Percentiles rank a stretch among this genome's conserved stretches.
Evolutionary conservation across 768 basidiomycete species (phyloP).

Genomic region (Gloeophyllum trabeum): DNA sequence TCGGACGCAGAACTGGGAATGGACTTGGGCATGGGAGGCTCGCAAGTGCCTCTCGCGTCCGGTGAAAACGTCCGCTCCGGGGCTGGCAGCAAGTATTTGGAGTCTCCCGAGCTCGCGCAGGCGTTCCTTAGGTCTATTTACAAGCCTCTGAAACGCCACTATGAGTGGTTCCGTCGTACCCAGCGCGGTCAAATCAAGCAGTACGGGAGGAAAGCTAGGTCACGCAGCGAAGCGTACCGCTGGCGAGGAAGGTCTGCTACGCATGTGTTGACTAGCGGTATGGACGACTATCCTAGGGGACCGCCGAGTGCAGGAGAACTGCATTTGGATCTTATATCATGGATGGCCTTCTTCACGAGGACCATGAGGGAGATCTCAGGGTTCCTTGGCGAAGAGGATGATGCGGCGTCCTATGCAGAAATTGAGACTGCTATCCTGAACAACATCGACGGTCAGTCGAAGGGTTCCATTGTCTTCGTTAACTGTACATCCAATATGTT

Average conservation of each 20-base stretch:
- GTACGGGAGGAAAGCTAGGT: constrained; percentile 74
- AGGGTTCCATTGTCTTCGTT: not conserved
- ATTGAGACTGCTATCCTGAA: constrained; percentile 72
- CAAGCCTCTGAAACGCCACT: constrained; percentile 75
- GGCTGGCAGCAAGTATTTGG: constrained; percentile 33
- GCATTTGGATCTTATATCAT: constrained; percentile 86
- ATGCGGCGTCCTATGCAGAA: constrained; percentile 61
- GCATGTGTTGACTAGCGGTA: constrained; percentile 87
- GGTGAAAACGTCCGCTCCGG: constrained; percentile 7
- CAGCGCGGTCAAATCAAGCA: constrained; percentile 92
- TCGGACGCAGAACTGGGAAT: constrained; percentile 58
- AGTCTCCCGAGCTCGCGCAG: constrained; percentile 49
- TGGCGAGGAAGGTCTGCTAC: constrained; percentile 85
- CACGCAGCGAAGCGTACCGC: constrained; percentile 83
- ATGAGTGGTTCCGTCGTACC: constrained; percentile 92
- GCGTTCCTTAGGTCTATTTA: constrained; percentile 76
- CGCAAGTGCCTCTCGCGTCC: constrained; percentile 38
- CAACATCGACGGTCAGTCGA: constrained; percentile 82
- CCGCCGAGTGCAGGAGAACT: constrained; percentile 85
- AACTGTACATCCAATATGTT: constrained; percentile 1
- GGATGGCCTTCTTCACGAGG: constrained; percentile 93
- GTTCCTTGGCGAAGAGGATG: constrained; percentile 80
- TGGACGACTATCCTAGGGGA: constrained; percentile 95
- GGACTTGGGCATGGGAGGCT: constrained; percentile 37
- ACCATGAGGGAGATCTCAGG: constrained; percentile 89